These are phyloP conservation scores for Populus ilicifolia DNA, from an alignment of 345 rosid species.

Conservation along the genomic window DNA sequence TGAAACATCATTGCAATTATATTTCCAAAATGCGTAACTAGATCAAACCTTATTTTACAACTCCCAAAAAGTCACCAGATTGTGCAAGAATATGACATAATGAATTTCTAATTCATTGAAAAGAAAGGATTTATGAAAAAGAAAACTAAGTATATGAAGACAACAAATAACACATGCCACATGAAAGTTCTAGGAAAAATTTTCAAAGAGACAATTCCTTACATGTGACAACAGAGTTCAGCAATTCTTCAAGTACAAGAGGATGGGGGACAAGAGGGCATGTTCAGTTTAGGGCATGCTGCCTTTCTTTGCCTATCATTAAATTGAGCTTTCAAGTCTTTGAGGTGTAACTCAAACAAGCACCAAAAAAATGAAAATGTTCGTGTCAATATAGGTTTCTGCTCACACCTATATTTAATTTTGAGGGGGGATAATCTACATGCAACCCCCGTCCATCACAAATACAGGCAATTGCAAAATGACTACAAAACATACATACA, in stretches of 20 bases:
- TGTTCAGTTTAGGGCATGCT: background rate
- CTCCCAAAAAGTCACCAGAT: too few relatives aligned
- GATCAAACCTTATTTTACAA: background rate
- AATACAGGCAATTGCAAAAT: background rate
- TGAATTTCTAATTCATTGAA: too few relatives aligned
- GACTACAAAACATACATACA: background rate
- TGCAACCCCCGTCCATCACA: background rate
- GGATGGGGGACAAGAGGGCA: background rate
- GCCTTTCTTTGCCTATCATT: background rate
- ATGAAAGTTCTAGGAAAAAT: too few relatives aligned
- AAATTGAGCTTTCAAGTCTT: background rate
- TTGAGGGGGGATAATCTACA: background rate
- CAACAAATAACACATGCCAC: too few relatives aligned
- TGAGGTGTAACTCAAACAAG: background rate
- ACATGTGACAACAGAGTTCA: too few relatives aligned
- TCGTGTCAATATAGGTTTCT: too few relatives aligned
- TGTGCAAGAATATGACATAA: too few relatives aligned
- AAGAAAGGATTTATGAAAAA: too few relatives aligned
- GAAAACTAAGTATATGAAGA: too few relatives aligned
- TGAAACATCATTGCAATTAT: background rate
- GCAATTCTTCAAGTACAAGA: too few relatives aligned
- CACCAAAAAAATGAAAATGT: background rate
- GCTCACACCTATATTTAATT: background rate
- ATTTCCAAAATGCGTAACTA: background rate
- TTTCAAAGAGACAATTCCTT: too few relatives aligned